These are phyloP conservation scores for Xerocomellus intermedius DNA, from an alignment of 768 basidiomycete species.

Conservation along the genomic window DNA sequence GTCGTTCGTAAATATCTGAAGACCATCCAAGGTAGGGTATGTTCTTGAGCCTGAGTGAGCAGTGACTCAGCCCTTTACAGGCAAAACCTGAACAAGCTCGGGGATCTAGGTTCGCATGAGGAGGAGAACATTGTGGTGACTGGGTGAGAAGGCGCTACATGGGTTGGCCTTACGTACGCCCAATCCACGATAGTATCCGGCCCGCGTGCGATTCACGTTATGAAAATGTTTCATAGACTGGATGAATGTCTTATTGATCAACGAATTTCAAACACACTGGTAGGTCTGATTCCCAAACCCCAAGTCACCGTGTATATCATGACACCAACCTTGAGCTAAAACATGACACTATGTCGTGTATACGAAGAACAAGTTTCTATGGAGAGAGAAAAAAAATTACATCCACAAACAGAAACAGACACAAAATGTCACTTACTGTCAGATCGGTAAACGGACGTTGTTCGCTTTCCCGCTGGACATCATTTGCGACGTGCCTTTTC, in stretches of 20 bases:
- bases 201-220: constrained; percentile 8
- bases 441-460: constrained; percentile 61
- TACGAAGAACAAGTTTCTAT: constrained; percentile 59
- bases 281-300: constrained; percentile 3
- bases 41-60: neutral
- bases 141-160: constrained; percentile 9
- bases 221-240: constrained; percentile 11
- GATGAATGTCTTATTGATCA: neutral
- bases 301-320: too few relatives aligned
- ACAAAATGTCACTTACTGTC: constrained; percentile 44
- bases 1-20: constrained; percentile 42
- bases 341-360: constrained; percentile 45
- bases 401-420: neutral
- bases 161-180: constrained; percentile 3
- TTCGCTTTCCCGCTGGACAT: constrained; percentile 57
- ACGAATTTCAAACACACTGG: neutral
- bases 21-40: constrained; percentile 8
- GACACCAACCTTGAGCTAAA: too few relatives aligned
- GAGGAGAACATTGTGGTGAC: neutral
- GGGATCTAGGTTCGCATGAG: neutral
- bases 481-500: constrained; percentile 48
- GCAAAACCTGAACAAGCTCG: neutral
- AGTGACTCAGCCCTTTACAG: constrained; percentile 2
- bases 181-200: constrained; percentile 1
- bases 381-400: neutral